Base-by-base conservation (phyloP, 257 asterid species). In the Asclepias syriaca region DNA sequence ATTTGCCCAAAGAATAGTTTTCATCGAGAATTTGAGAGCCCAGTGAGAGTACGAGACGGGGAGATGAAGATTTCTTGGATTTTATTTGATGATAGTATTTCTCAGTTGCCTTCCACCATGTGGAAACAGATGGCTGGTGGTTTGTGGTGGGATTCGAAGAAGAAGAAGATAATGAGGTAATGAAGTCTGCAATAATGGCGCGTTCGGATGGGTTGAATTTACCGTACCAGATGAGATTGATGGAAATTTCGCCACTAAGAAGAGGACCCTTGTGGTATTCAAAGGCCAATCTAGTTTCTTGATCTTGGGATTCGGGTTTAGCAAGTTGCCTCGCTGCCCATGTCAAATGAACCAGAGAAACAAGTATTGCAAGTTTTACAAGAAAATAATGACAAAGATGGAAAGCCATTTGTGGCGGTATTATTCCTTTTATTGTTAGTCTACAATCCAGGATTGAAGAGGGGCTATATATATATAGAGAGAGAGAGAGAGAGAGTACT, bases 21-120 rank as follows among this genome's bases (percentile, higher is more conserved):
- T 84, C 85, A 43, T 81, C 77, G 6, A 80, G 14, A 3, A 82
- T 39, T 40, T 87, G 90, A 3, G 69, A 75, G 1, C 86, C 86
- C 58, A 75, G 50, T 14, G 69, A 68, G 51, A 84, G 81, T 29
- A 29, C 34, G 50, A 58, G 1, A 3, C 81, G 59, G 0, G 79
- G 16, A 0, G 83, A 15, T 7, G 80, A 75, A 16, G 77, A 66
- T 51, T 76, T 84, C 77, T 75, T 82, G 65, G 85, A 54, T 40
- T 79, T 82, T 54, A 74, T 57, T 60, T 75, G 49, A 15, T 72
- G 73, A 69, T 77, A 77, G 72, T 84, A 84, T 11, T 75, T 84
- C 75, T 79, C 86, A 7, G 83, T 77, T 67, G 76, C 59, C 56
- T 84, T 77, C 85, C 85, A 84, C 88, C 88, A 84, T 21, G 82